Evolutionary conservation across 164 flowering plant genomes (phyloP).

Genomic region (Stephania cephalantha): DNA sequence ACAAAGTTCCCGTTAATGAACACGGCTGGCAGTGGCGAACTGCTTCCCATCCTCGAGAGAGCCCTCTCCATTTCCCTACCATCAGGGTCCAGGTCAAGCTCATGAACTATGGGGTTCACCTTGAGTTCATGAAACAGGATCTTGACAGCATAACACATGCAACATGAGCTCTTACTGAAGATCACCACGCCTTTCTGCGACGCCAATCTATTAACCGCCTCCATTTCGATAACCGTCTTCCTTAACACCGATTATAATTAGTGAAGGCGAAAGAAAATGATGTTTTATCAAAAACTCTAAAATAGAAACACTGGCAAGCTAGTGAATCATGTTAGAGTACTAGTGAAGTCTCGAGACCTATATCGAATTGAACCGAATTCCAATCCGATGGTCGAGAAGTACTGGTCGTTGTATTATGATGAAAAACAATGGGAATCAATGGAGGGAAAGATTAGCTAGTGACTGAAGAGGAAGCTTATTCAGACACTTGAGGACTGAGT

Average conservation of each 20-base stretch:
- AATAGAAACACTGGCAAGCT: neutral
- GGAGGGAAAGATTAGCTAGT: neutral
- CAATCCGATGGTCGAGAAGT: constrained; percentile 15
- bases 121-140: constrained; percentile 29
- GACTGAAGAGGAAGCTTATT: neutral
- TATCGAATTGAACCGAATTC: constrained; percentile 16
- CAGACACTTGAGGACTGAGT: constrained; percentile 5
- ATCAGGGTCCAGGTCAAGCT: constrained; percentile 27
- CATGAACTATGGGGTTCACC: constrained; percentile 30
- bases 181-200: constrained; percentile 34
- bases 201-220: constrained; percentile 15
- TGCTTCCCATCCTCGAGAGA: constrained; percentile 22
- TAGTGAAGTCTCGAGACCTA: constrained; percentile 10
- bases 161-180: constrained; percentile 36
- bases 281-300: neutral
- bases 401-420: neutral
- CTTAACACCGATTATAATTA: too few species aligned
- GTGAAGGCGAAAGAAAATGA: neutral
- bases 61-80: constrained; percentile 34
- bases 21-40: constrained; percentile 28
- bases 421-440: neutral
- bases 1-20: constrained; percentile 27
- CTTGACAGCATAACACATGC: constrained; percentile 37
- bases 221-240: constrained; percentile 8
- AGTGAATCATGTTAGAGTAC: neutral